A percentile compares a stretch with the other conserved stretches of the same genome.
These are phyloP conservation scores for Neonectria faginata DNA, from an alignment of 2,329 filamentous ascomycete species.

Conservation along the genomic window DNA sequence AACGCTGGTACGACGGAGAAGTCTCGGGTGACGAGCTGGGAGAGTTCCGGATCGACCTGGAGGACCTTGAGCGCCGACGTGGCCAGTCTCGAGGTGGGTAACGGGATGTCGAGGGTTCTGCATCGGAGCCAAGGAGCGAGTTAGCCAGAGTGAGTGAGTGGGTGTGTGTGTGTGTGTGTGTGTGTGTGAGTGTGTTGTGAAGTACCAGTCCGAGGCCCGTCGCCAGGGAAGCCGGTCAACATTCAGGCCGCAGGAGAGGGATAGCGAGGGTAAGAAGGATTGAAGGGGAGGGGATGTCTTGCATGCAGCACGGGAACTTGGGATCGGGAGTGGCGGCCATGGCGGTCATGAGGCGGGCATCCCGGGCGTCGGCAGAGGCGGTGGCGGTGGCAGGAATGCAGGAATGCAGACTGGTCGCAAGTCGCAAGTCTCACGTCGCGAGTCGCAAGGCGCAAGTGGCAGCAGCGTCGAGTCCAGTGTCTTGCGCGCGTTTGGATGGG, in stretches of 20 bases:
- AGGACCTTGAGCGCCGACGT: slow-evolving; percentile 79
- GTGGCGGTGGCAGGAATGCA: background rate
- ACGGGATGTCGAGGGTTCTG: slow-evolving; percentile 81
- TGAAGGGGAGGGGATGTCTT: slow-evolving; percentile 48
- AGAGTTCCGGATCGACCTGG: slow-evolving; percentile 89
- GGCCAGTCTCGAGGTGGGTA: slow-evolving; percentile 84
- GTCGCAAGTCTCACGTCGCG: slow-evolving; percentile 1
- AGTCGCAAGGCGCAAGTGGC: background rate
- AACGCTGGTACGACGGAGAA: slow-evolving; percentile 67
- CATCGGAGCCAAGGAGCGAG: slow-evolving; percentile 38
- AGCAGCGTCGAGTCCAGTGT: slow-evolving; percentile 6
- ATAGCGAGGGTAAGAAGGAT: background rate
- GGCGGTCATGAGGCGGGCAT: slow-evolving; percentile 39
- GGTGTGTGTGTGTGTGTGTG: too few relatives aligned
- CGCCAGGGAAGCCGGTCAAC: slow-evolving; percentile 25
- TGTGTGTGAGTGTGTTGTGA: slow-evolving; percentile 6
- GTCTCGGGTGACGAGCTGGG: slow-evolving; percentile 79
- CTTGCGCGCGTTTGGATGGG: background rate
- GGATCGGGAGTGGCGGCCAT: slow-evolving; percentile 58
- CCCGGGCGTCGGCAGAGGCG: slow-evolving; percentile 11
- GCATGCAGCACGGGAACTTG: slow-evolving; percentile 74
- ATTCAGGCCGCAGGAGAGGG: background rate
- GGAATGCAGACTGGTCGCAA: slow-evolving; percentile 8
- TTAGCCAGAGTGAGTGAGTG: slow-evolving; percentile 18
- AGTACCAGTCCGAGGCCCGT: slow-evolving; percentile 31